phyloP scores from a whole-genome alignment of 73 alveolate genomes.

The Strombidium stylifer region DNA sequence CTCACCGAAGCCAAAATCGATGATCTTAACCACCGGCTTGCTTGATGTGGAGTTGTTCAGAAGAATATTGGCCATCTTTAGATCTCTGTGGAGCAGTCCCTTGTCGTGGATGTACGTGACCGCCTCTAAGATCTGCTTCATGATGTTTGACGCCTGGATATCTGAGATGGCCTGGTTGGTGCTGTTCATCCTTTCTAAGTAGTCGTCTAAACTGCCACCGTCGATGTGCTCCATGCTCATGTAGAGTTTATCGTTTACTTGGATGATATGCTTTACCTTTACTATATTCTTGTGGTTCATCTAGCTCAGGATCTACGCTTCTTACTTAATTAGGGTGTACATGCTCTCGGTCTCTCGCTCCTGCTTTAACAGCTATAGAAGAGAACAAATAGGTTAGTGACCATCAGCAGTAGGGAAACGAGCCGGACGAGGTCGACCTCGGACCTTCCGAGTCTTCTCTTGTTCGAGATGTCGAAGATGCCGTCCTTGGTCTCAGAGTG shows the following conservation, averaged over 20 bases:
- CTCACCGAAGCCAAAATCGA: constrained; percentile 53
- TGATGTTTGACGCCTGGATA: constrained; percentile 66
- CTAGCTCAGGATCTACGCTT: constrained; percentile 43
- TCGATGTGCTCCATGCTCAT: constrained; percentile 44
- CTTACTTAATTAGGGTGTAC: constrained; percentile 27
- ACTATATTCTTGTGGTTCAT: constrained; percentile 39
- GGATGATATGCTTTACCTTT: constrained; percentile 29
- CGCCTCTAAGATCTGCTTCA: constrained; percentile 73
- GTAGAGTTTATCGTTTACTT: constrained; percentile 21
- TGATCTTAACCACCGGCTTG: constrained; percentile 19
- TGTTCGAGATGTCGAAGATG: constrained; percentile 20
- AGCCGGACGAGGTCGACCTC: constrained; percentile 17
- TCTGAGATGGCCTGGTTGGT: constrained; percentile 46
- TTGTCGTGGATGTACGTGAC: constrained; percentile 78
- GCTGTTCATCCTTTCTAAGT: constrained; percentile 17
- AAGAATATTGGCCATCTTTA: constrained; percentile 75
- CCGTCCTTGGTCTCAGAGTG: constrained; percentile 38
- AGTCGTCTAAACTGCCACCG: constrained; percentile 64
- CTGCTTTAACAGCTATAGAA: too few species aligned
- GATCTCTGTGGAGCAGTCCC: constrained; percentile 87
- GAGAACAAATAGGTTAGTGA: too few species aligned
- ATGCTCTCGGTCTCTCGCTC: too few species aligned
- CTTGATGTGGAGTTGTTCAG: constrained; percentile 15
- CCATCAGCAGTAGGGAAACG: too few species aligned
- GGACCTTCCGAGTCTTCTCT: constrained; percentile 18